Evolutionary conservation across 805 yeast species (phyloP), one percentile per base, ranked within the genome.

Genomic region (Saccharomycopsis lassenensis): DNA sequence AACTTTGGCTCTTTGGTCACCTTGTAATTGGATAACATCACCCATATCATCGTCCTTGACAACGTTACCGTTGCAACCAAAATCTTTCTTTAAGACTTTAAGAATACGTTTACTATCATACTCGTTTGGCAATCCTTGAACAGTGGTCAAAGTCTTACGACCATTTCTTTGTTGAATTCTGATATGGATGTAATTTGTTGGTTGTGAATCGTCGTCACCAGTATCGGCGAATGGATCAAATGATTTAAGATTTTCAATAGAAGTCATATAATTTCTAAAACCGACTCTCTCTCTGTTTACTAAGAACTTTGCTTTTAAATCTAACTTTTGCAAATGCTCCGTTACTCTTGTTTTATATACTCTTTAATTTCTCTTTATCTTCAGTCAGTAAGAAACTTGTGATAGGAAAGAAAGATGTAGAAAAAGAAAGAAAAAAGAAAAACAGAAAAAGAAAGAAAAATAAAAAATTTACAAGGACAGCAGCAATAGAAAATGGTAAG

Each of bases 121-220:
- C 62, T 91, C 97, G 46, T 65, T 76, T 48, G 97, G 96, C 44
- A 89, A 74, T 57, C 98, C 98, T 68, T 91, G 97, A 45, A 89
- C 97, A 28, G 98, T 89, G 49, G 98, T 89, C 59, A 89, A 75
- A 46, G 97, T 89, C 67, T 89, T 89, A 69, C 97, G 87, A 59
- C 98, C 98, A 69, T 91, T 89, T 72, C 98, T 89, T 70, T 89
- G 98, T 67, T 89, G 98, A 61, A 93, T 89, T 73, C 98, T 93
- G 62, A 89, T 81, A 65, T 87, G 98, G 63, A 89, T 84, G 68
- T 87, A 85, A 70, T 84, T 86, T 43, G 93, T 77, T 57, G 94
- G 82, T 67, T 89, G 89, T 52, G 94, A 81, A 63, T 89, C 95
- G 68, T 91, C 93, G 75, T 89, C 97, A 71, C 96, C 97, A 67